A percentile compares a stretch with the other conserved stretches of the same genome.
These are phyloP conservation scores for Suillus brevipes DNA, from an alignment of 768 basidiomycete genomes.

Conservation along the genomic window DNA sequence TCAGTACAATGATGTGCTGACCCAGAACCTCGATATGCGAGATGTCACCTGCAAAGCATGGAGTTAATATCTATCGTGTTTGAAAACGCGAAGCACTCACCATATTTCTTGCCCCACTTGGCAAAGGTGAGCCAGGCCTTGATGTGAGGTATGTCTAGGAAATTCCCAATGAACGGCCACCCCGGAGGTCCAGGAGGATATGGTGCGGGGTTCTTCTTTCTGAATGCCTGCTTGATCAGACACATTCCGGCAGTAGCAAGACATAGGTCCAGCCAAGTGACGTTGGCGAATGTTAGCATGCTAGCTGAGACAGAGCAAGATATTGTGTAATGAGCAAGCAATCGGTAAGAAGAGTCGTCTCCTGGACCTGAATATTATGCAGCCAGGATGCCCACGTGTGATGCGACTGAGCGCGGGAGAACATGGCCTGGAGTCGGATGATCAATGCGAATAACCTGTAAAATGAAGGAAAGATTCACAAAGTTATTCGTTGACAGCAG, in stretches of 20 bases:
- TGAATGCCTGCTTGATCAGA: slow-evolving; percentile 24
- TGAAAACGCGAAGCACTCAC: slow-evolving; percentile 19
- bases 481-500: no score
- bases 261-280: slow-evolving; percentile 34
- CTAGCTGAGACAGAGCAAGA: background rate
- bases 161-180: slow-evolving; percentile 46
- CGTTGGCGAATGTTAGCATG: slow-evolving; percentile 25
- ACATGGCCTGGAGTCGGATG: no score
- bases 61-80: background rate
- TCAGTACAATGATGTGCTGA: slow-evolving; percentile 57
- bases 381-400: background rate
- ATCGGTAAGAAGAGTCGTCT: background rate
- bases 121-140: slow-evolving; percentile 47
- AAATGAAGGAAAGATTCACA: no score
- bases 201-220: slow-evolving; percentile 23
- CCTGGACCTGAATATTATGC: background rate
- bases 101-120: slow-evolving; percentile 47
- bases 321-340: background rate
- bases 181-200: slow-evolving; percentile 49
- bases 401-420: no score
- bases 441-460: no score
- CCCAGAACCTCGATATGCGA: slow-evolving; percentile 60
- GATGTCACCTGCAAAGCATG: slow-evolving; percentile 48
- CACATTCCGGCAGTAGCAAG: slow-evolving; percentile 30
- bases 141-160: slow-evolving; percentile 47